phyloP scores from a whole-genome alignment of 345 rosid species.

The Citrus cavaleriei region DNA sequence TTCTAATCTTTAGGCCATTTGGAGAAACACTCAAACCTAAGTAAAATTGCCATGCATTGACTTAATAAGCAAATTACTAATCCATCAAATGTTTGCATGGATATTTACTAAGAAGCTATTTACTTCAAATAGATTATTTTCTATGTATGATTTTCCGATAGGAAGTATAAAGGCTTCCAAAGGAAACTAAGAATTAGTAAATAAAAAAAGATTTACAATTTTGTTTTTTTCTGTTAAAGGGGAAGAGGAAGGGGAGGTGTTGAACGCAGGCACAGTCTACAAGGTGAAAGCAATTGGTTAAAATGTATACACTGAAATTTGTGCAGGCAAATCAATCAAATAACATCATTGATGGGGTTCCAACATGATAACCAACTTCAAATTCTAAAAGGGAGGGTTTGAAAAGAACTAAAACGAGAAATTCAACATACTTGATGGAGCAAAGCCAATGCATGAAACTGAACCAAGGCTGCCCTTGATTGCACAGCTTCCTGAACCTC shows the following conservation, averaged over 20 bases:
- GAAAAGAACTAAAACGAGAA: constrained; percentile 2
- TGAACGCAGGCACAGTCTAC: background rate
- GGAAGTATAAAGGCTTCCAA: background rate
- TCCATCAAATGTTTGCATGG: background rate
- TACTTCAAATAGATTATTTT: background rate
- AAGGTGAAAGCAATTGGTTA: background rate
- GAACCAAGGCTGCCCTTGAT: constrained; percentile 95
- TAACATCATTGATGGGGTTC: background rate
- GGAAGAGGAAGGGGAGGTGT: background rate
- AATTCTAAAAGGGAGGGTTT: background rate
- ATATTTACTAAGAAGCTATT: background rate
- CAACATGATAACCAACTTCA: constrained; percentile 6
- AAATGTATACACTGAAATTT: background rate
- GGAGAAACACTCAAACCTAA: background rate
- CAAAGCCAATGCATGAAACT: constrained; percentile 91
- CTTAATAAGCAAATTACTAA: background rate
- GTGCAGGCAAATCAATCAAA: background rate
- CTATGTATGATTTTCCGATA: too few species aligned
- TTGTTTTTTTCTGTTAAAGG: background rate
- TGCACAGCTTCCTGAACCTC: constrained; percentile 99
- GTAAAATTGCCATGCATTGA: background rate
- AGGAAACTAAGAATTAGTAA: background rate
- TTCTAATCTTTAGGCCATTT: background rate
- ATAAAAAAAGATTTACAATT: background rate
- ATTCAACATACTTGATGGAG: constrained; percentile 68